These are phyloP conservation scores for Fusarium sp. DNA, from an alignment of 2,329 filamentous ascomycete species.

Conservation along the genomic window DNA sequence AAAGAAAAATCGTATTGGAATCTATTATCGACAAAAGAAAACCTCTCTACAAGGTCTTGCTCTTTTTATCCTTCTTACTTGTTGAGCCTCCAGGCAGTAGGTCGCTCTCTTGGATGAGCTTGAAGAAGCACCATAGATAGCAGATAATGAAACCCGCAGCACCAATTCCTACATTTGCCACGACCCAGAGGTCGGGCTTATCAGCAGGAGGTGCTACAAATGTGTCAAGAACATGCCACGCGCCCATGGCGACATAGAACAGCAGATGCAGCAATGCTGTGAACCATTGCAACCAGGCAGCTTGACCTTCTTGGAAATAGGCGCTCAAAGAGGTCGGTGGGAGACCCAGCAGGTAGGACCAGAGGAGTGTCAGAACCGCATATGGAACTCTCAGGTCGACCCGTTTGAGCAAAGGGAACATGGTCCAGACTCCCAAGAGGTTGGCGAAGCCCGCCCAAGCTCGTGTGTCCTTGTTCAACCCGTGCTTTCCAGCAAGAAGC, in stretches of 20 bases:
- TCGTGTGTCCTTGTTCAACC: slow-evolving; percentile 77
- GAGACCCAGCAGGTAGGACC: slow-evolving; percentile 90
- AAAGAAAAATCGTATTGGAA: neutral
- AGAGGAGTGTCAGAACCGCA: slow-evolving; percentile 82
- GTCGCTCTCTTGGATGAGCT: slow-evolving; percentile 68
- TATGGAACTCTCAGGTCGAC: slow-evolving; percentile 89
- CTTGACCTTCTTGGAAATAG: slow-evolving; percentile 66
- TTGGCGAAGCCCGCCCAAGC: slow-evolving; percentile 98
- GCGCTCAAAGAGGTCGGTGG: slow-evolving; percentile 78
- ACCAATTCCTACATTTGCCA: slow-evolving; percentile 87
- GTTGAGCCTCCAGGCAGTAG: slow-evolving; percentile 48
- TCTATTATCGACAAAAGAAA: neutral
- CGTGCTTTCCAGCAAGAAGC: slow-evolving; percentile 80
- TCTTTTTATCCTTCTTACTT: slow-evolving; percentile 49
- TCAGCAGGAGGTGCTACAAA: slow-evolving; percentile 72
- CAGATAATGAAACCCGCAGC: slow-evolving; percentile 86
- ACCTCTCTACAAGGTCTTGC: slow-evolving; percentile 32
- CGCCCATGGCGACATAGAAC: slow-evolving; percentile 81
- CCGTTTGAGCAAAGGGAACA: slow-evolving; percentile 88
- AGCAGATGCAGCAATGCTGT: slow-evolving; percentile 75
- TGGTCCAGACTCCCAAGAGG: slow-evolving; percentile 87
- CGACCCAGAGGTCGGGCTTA: slow-evolving; percentile 95
- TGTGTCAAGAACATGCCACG: slow-evolving; percentile 82
- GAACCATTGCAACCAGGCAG: slow-evolving; percentile 54
- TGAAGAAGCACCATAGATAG: slow-evolving; percentile 91